Percentiles rank a stretch among this genome's conserved stretches.
Evolutionary conservation across 768 basidiomycete genomes (phyloP).

Genomic region (Holtermannia corniformis): DNA sequence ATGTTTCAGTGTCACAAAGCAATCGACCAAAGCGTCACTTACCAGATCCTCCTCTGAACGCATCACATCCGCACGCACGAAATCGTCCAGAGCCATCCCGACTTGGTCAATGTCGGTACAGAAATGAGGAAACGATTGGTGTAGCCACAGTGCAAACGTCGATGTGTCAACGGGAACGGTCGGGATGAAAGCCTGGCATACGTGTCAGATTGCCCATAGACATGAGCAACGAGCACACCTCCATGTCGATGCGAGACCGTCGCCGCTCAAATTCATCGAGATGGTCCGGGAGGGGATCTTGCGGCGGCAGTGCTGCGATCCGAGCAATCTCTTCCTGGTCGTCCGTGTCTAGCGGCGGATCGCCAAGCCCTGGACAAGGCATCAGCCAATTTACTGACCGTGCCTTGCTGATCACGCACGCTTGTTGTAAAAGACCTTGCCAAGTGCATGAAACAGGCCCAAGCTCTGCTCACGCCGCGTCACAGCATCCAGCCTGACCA

Average conservation of each 20-base stretch:
- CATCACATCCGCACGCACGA: conserved; percentile 38
- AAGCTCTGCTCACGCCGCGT: conserved; percentile 78
- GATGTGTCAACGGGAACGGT: conserved; percentile 72
- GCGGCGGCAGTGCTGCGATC: conserved; percentile 50
- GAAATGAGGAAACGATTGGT: conserved; percentile 86
- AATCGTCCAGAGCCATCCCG: conserved; percentile 20
- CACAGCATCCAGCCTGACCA: conserved; percentile 56
- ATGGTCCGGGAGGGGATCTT: conserved; percentile 50
- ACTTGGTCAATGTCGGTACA: conserved; percentile 64
- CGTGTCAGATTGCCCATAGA: conserved; percentile 1
- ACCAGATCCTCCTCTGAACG: conserved; percentile 41
- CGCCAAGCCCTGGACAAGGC: conserved; percentile 21
- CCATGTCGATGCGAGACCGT: conserved; percentile 64
- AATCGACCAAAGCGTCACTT: not conserved
- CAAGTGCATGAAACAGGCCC: conserved; percentile 81
- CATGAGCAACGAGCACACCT: conserved; percentile 47
- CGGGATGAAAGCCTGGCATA: conserved; percentile 20
- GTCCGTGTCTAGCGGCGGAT: conserved; percentile 51
- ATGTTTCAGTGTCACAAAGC: conserved; percentile 5
- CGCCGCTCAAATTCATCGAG: conserved; percentile 54
- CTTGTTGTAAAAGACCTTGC: conserved; percentile 92
- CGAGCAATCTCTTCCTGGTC: conserved; percentile 57
- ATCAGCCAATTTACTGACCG: not conserved
- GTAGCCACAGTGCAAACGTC: conserved; percentile 76
- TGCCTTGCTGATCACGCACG: conserved; percentile 48